These are phyloP conservation scores for Solanum sejunctum DNA, from an alignment of 257 asterid genomes.

Conservation along the genomic window DNA sequence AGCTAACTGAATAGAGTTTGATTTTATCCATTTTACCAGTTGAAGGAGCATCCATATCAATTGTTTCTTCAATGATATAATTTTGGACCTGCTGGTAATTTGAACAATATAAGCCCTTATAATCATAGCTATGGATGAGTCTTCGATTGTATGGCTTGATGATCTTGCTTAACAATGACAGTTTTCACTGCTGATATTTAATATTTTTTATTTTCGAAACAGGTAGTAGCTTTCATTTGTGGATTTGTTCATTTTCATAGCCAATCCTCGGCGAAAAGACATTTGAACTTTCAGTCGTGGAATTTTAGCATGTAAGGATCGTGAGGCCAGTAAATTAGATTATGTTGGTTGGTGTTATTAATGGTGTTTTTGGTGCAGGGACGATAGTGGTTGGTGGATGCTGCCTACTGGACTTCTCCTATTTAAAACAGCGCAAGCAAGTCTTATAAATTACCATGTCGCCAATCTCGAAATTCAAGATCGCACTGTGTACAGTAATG, in stretches of 20 bases:
- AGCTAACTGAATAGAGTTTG: neutral
- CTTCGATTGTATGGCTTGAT: neutral
- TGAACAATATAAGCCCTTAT: neutral
- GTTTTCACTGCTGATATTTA: neutral
- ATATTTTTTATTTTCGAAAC: conserved; percentile 8
- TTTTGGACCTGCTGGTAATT: neutral
- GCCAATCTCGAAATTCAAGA: conserved; percentile 95
- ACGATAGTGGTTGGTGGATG: conserved; percentile 94
- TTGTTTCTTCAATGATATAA: neutral
- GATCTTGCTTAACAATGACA: neutral
- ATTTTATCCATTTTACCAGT: neutral
- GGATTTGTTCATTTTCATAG: conserved; percentile 58
- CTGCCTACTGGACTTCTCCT: conserved; percentile 56
- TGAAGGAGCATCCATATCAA: neutral
- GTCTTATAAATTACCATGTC: conserved; percentile 65
- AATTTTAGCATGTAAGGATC: conserved; percentile 64
- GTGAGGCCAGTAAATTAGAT: neutral
- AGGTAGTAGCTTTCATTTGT: conserved; percentile 65
- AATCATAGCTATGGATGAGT: neutral
- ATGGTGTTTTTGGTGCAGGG: conserved; percentile 33
- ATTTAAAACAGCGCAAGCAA: conserved; percentile 54
- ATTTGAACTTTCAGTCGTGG: conserved; percentile 39
- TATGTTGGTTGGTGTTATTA: neutral
- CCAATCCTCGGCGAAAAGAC: conserved; percentile 44
- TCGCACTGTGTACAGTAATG: conserved; percentile 61